Base-by-base conservation (phyloP, 768 basidiomycete genomes). In the Serendipita sp. region DNA sequence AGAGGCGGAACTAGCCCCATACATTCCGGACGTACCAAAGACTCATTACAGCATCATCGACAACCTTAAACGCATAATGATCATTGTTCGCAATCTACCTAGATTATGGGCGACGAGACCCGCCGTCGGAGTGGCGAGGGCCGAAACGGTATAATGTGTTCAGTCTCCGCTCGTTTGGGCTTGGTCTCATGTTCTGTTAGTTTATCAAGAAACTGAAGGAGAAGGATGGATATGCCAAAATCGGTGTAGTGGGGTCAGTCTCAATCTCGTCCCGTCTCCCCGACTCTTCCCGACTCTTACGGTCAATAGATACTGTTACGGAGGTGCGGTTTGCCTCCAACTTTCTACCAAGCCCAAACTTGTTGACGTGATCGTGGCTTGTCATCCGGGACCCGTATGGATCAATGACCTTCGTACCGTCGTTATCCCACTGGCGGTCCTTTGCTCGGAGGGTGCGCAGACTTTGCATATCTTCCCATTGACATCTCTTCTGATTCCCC, bases 191-290 rank as follows among this genome's bases (percentile, higher is more conserved):
- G 44, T 67, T 44, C 63, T 63, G 2, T 64, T 67, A 56, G 75
- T 76, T 76, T 68, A 69, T 75, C 28, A 69, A 71, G 56, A 69
- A 64, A 30, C 62, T 80, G 1, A 75, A 72, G 64, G 69, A 72
- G 33, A 72, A 75, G 51, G 71, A 75, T 50, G 72, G 71, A 22
- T 77, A 78, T 58, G 67, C 69, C 48, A 74, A 70, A 65, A 70
- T 80, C 31, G 77, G 77, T 0, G 72, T 74, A 14, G 72, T 76
- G 20, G 80, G 79, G 71, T 79, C 3, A 16, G 28, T 45, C 51
- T 48, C 42, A 20, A 20, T n/a, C 5, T 3, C 20, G 28, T 42
- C 33, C 60, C 28, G 14, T 17, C 31, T 30, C 16, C 2, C 1
- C n/a, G 33, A 30, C 4, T 48, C 9, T 31, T 51, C 0, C n/a